Conservation (phyloP, 306 rosid genomes). For the Crataegus laevigata region DNA sequence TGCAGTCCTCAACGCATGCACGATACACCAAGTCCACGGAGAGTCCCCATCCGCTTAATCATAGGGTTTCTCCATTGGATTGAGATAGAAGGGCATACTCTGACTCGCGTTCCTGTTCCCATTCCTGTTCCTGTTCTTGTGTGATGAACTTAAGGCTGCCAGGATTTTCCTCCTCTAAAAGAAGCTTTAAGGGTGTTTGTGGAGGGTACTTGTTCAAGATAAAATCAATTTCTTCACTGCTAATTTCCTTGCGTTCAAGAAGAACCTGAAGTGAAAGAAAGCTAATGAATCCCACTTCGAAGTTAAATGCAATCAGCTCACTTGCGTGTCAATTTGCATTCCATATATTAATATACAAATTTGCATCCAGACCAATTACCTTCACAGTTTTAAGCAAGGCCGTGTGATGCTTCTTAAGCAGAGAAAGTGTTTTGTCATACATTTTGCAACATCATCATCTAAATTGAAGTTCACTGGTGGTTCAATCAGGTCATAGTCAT, state of each 20-base stretch:
- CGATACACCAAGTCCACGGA: background rate
- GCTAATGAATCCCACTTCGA: background rate
- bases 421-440: slow-evolving; percentile 59
- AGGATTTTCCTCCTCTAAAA: slow-evolving; percentile 64
- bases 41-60: slow-evolving; percentile 4
- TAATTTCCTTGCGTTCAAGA: slow-evolving; percentile 59
- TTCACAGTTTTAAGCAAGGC: slow-evolving; percentile 76
- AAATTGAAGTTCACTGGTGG: slow-evolving; percentile 79
- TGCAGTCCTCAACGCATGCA: background rate
- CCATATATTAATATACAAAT: background rate
- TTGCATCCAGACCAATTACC: slow-evolving; percentile 35
- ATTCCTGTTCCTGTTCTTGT: slow-evolving; percentile 31
- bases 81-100: slow-evolving; percentile 42
- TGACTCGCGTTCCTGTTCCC: slow-evolving; percentile 31
- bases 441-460: slow-evolving; percentile 71
- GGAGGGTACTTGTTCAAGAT: slow-evolving; percentile 79
- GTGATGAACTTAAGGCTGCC: slow-evolving; percentile 49
- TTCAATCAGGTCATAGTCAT: slow-evolving; percentile 60
- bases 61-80: slow-evolving; percentile 38
- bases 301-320: background rate
- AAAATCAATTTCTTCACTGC: slow-evolving; percentile 67
- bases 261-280: slow-evolving; percentile 62
- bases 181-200: slow-evolving; percentile 55
- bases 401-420: slow-evolving; percentile 74
- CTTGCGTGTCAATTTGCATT: background rate